Base-by-base conservation (phyloP, 2,329 filamentous ascomycete genomes). In the Neospermospora avenae region DNA sequence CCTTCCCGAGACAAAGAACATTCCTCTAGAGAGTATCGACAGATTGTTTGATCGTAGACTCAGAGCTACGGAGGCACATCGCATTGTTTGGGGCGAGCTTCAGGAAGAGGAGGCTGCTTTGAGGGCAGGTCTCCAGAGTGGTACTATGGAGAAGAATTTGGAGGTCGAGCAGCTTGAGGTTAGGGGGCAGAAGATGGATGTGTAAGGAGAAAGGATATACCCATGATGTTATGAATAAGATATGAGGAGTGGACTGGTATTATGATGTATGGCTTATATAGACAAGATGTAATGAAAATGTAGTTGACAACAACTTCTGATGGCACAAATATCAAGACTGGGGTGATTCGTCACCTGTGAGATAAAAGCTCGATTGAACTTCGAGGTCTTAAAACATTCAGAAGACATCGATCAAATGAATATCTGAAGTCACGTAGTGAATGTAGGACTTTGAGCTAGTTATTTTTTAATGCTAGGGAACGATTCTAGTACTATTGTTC, bases 1-100 rank as follows among this genome's bases (percentile, higher is more conserved):
- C 46, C 67, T 88, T 0, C 86, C 86, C 0, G 86, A 89, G 76
- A 89, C 86, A 3, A 88, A 87, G 75, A 78, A 80, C 44, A 77
- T 88, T 13, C 84, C 85, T 0, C 77, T 89, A 3, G 86, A 89
- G 72, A 78, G 78, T 31, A 86, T 88, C 78, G 85, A 89, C 69
- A 76, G 78, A 5, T 75, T 89, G 1, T 89, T 89, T 68, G 75
- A 77, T 55, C 45, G 59, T 2, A 60, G 58, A 6, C 48, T 68
- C 10, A 62, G 56, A 20, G 63, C 68, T 2, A 59, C 58, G 16
- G 35, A 67, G 28, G 70, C 70, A 7, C 68, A 72, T 49, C 51
- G 13, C 6, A 58, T 68, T 49, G 62, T 72, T 2, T 64, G 69
- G 65, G 45, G 18, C 6, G 69, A 72, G 46, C 53, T 71, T 18